Conservation (phyloP, 352 stramenopile species). For the Blastocystis sp. region DNA sequence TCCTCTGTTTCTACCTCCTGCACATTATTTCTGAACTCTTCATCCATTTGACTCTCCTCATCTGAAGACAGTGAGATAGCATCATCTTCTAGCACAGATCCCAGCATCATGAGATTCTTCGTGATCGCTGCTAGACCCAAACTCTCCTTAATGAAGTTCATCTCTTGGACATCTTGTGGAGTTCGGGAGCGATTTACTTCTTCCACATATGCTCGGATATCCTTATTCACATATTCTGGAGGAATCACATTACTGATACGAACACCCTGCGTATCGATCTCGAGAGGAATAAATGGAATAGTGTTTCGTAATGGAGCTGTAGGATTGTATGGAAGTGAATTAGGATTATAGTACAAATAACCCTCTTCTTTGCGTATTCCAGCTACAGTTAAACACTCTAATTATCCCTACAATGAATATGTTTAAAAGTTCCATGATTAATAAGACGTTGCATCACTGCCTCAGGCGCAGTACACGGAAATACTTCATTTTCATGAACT, state of each 20-base stretch:
- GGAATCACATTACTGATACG: conserved; percentile 34
- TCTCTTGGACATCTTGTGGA: background rate
- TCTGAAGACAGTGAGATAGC: background rate
- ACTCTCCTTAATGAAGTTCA: background rate
- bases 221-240: conserved; percentile 26
- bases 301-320: conserved; percentile 41
- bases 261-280: background rate
- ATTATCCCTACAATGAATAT: conserved; percentile 21
- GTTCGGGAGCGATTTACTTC: background rate
- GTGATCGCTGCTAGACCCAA: background rate
- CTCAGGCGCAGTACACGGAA: background rate
- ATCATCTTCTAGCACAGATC: conserved; percentile 45
- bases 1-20: background rate
- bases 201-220: conserved; percentile 4
- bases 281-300: conserved; percentile 18
- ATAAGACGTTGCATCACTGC: conserved; percentile 16
- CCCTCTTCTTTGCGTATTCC: background rate
- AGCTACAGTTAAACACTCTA: background rate
- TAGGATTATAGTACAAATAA: conserved; percentile 50
- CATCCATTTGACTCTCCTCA: background rate
- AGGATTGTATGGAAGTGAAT: conserved; percentile 36
- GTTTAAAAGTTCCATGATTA: conserved; percentile 54
- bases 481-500: conserved; percentile 33
- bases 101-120: conserved; percentile 58
- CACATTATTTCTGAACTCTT: background rate